phyloP scores from a whole-genome alignment of 495 filamentous ascomycete genomes.

The Clavariopsis aquatica region DNA sequence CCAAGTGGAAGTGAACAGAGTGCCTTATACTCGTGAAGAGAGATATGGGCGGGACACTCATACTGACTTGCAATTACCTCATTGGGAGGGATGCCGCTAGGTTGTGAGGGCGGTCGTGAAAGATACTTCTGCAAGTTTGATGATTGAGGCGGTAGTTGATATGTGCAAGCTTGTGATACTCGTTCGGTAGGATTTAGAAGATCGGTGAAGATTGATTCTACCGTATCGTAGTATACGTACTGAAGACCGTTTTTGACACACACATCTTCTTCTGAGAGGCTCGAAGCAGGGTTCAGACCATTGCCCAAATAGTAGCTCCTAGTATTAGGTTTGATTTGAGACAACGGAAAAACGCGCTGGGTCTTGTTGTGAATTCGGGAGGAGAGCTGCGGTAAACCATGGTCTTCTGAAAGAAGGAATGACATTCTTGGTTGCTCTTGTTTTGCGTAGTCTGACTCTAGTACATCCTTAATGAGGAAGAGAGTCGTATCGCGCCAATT shows the following conservation, averaged over 20 bases:
- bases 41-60: conserved; percentile 32
- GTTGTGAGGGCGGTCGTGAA: conserved; percentile 2
- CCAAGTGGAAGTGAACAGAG: conserved; percentile 35
- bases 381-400: not conserved
- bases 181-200: not conserved
- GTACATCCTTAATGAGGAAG: conserved; percentile 42
- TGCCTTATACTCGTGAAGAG: conserved; percentile 35
- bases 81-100: conserved; percentile 27
- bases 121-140: conserved; percentile 28
- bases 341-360: conserved; percentile 10
- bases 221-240: conserved; percentile 30
- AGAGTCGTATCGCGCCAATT: conserved; percentile 59
- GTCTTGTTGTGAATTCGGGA: too few relatives aligned
- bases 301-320: too few relatives aligned
- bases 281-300: conserved; percentile 38
- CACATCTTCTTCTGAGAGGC: conserved; percentile 6
- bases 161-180: conserved; percentile 20
- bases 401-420: conserved; percentile 11
- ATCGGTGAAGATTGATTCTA: not conserved
- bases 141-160: conserved; percentile 26
- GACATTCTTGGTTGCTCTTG: not conserved
- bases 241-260: conserved; percentile 32
- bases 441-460: not conserved
- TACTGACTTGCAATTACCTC: conserved; percentile 33
- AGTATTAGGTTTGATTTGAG: conserved; percentile 18